Base-by-base conservation (phyloP, 2,329 filamentous ascomycete genomes). In the Trichoderma citrinoviride region DNA sequence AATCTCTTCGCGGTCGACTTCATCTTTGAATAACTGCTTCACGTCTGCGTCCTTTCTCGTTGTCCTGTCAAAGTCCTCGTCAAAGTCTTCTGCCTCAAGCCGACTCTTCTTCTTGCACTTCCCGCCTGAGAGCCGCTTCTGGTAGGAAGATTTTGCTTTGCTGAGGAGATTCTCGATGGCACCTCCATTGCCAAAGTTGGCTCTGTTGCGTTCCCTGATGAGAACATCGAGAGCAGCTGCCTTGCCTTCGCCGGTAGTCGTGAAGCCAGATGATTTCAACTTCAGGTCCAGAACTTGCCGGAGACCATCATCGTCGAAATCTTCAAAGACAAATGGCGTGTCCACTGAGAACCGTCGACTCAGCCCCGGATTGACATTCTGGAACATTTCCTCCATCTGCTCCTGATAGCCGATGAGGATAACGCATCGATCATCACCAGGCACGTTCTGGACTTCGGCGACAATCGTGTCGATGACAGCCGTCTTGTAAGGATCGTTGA, bases 401-500 rank as follows among this genome's bases (percentile, higher is more conserved):
- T 88, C 84, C 55, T 85, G 82, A 75, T 93, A 93, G 0, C 90
- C 90, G 0, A 92, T 78, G 0, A 93, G 78, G 0, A 93, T 77
- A 0, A 93, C 87, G 67, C 89, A 92, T 3, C 88, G 83, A 73
- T 93, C 89, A 29, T 92, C 89, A 0, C 89, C 88, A 0, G 88
- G 85, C 0, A 83, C 83, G 67, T 84, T 89, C 66, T 93, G 90
- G 0, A 93, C 84, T 68, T 91, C 87, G 0, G 88, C 87, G 0
- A 92, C 90, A 14, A 92, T 87, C 0, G 88, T 92, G 69, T 93
- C 90, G 3, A 92, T 81, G 1, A 91, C 88, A 0, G 86, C 88
- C 0, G 80, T 83, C 72, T 85, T 89, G 76, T 77, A 92, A 0
- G 76, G 72, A 15, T 78, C 77, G 0, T 65, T 67, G 0, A 61